Base-by-base conservation (phyloP, 2,329 filamentous ascomycete species). In the Cladobotryum protrusum region DNA sequence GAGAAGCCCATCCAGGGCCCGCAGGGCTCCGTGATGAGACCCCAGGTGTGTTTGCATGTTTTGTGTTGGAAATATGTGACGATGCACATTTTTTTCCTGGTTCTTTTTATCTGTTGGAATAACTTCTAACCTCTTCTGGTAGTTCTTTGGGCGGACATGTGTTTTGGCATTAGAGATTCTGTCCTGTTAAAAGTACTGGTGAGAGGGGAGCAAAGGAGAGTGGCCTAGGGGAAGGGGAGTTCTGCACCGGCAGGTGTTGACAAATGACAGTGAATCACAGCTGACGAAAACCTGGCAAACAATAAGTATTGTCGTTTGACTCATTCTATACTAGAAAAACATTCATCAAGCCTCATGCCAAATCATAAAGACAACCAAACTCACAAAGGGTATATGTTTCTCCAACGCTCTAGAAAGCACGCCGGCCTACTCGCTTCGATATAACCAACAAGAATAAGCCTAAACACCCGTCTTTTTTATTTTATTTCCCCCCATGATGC, bases 31-130 rank as follows among this genome's bases (percentile, higher is more conserved):
- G 61, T 63, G 57, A 81, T 68, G 52, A 71, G 60, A 39, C 75
- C 68, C 78, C 78, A 82, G 56, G 68, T 70, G 67, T 79, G 78
- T 11, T 67, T 65, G 70, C 78, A 81, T 52, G 56, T 57, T 45
- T 70, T 72, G 61, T 77, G 73, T 51, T 68, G 66, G 63, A 71
- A 77, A 62, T 74, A 72, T 20, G 65, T 70, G n/a, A 72, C 67
- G 15, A 58, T 56, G 61, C 77, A 80, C 77, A 80, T 79, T 17
- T 17, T 11, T 17, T 37, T 37, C 13, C 35, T 37, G 4, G 20
- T 24, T 24, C 35, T 14, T 37, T 4, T 37, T 37, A 37, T n/a
- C 14, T 17, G 13, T 37, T 2, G 12, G 12, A 37, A 2, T 9
- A n/a, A 17, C 12, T 6, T 13, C 14, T n/a, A 2, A 6, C n/a